These are phyloP conservation scores for Endoconidiophora laricicola DNA, from an alignment of 2,329 filamentous ascomycete species.

Conservation along the genomic window DNA sequence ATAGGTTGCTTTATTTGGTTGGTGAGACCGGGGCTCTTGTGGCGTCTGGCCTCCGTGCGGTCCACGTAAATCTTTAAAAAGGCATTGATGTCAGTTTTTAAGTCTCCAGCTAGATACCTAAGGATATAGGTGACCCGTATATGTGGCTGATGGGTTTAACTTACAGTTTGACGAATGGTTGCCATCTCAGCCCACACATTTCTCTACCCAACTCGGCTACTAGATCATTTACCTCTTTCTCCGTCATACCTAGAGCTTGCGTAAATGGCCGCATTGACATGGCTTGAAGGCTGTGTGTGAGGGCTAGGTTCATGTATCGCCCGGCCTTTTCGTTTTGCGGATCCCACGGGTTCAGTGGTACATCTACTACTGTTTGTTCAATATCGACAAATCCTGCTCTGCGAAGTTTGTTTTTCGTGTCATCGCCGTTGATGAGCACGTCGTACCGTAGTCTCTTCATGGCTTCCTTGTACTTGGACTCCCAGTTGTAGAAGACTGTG, in stretches of 20 bases:
- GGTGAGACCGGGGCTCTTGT: background rate
- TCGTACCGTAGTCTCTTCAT: conserved; percentile 49
- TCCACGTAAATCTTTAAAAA: conserved; percentile 20
- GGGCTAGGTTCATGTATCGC: conserved; percentile 67
- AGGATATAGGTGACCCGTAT: background rate
- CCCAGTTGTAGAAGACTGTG: conserved; percentile 52
- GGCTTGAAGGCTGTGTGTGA: conserved; percentile 57
- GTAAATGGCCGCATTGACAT: conserved; percentile 60
- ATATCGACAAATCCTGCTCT: conserved; percentile 67
- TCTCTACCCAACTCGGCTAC: conserved; percentile 48
- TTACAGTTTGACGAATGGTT: conserved; percentile 63
- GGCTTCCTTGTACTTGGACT: conserved; percentile 46
- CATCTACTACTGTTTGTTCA: conserved; percentile 46
- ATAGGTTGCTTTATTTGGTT: background rate
- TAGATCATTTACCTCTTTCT: conserved; percentile 47
- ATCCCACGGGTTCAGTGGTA: conserved; percentile 60
- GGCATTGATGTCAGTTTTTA: conserved; percentile 10
- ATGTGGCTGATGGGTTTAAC: conserved; percentile 21
- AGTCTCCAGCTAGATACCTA: background rate
- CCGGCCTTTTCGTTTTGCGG: conserved; percentile 52
- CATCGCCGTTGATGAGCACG: conserved; percentile 36
- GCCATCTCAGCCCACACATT: conserved; percentile 49
- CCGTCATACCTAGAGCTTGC: conserved; percentile 25
- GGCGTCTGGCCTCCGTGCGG: conserved; percentile 18
- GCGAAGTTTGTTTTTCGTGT: conserved; percentile 32